Evolutionary conservation across 257 asterid genomes (phyloP).

Genomic region (Solanum etuberosum): DNA sequence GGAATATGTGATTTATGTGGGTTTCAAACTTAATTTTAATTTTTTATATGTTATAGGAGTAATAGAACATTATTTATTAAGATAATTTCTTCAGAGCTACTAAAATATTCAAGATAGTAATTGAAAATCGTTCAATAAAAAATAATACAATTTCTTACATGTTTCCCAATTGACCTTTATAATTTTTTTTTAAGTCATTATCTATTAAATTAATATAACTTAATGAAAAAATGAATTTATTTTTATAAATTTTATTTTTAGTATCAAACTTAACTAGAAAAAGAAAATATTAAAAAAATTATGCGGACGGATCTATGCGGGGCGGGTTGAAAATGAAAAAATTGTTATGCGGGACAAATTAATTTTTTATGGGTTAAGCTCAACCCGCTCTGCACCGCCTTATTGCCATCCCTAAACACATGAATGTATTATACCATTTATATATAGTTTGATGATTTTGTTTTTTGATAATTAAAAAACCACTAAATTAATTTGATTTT

Average conservation of each 20-base stretch:
- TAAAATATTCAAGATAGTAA: not conserved
- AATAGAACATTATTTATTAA: too few species aligned
- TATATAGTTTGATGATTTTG: not conserved
- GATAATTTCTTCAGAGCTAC: not conserved
- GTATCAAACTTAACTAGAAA: not conserved
- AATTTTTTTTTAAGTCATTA: too few species aligned
- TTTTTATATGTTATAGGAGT: too few species aligned
- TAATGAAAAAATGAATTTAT: too few species aligned
- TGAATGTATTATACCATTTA: not conserved
- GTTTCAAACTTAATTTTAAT: too few species aligned
- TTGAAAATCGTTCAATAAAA: too few species aligned
- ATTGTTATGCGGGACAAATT: not conserved
- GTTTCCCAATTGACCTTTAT: not conserved
- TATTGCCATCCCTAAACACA: not conserved
- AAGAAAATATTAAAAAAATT: too few species aligned
- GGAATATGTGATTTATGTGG: too few species aligned
- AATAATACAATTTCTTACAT: not conserved
- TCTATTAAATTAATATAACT: too few species aligned
- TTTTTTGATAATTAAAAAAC: not conserved
- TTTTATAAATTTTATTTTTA: too few species aligned
- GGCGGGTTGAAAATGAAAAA: not conserved
- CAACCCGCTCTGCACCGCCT: not conserved
- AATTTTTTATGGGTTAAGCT: not conserved
- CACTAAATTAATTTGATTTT: not conserved
- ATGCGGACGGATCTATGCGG: not conserved